Base-by-base conservation (phyloP, 192 early-diverging fungal genomes). In the Coemansia sp. region DNA sequence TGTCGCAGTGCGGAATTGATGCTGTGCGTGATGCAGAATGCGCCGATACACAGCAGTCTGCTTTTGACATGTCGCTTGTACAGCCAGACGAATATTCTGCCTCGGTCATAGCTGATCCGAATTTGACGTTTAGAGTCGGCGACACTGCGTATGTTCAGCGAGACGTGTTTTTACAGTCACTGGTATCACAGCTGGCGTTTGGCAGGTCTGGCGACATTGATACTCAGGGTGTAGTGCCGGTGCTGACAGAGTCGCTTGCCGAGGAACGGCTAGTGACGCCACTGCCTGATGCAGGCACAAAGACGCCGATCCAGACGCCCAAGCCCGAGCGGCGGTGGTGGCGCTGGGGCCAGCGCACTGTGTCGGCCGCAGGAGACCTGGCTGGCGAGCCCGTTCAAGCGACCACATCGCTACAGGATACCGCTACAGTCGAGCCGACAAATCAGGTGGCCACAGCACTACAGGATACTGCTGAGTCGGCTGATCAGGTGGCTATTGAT, bases 121-220 rank as follows among this genome's bases (percentile, higher is more conserved):
- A 57, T 23, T 43, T 77, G 54, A 71, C 74, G 1, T 65, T 77
- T 21, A 64, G 64, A 4, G 55, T 65, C 15, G 60, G 23, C 15
- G 35, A 41, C 51, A 25, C 59, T 10, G 51, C 60, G 35, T 76
- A 72, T 22, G 53, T 76, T 21, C 67, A 70, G 49, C 65, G 68
- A 24, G 75, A 73, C 41, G 66, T 60, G 17, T 45, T 82, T 52
- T 57, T 76, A 15, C 54, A 59, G 24, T 59, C 75, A 39, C 67
- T 82, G 1, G 56, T 82, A 6, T 64, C 74, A 15, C 80, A 74
- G 48, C 67, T 82, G 12, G 70, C 80, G 10, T 82, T 70, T 59
- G 65, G 65, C 11, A 45, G 15, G 41, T n/a, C 41, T 5, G 41
- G 41, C 11, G 41, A 45, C 2, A 45, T 47, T 17, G 41, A 23